Base-by-base conservation (phyloP, 1,284 basidiomycete genomes). In the Ustilago nuda region DNA sequence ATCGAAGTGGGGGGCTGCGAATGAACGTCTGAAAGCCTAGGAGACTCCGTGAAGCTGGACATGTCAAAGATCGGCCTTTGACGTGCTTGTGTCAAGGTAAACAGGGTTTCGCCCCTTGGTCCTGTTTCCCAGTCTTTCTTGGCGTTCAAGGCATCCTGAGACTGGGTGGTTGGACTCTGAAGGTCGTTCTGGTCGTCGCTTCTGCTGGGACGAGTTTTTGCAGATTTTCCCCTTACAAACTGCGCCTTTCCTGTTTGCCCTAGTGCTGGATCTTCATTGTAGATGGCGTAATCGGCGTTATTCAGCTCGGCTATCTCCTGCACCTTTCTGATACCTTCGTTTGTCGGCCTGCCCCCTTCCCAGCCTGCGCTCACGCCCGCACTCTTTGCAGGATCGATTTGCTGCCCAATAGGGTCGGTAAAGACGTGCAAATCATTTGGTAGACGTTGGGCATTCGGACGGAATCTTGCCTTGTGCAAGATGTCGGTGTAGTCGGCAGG, bases 401-500 rank as follows among this genome's bases (percentile, higher is more conserved):
- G 3, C 15, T 46, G 12, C 56, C 30, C 12, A 12, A 9, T 8
- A 30, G 54, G 30, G 4, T 32, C 19, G 7, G 30, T 33, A 2
- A 51, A 27, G 1, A 9, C n/a, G 4, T 33, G 19, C 7, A 15
- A 7, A 1, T 4, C 19, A 13, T 12, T 9, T 4, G 27, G 36
- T 19, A 43, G 11, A 17, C 6, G 17, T 3, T 19, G 13, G 11
- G 8, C 0, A 15, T 30, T 53, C 15, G 0, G 48, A 2, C 23
- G 35, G 17, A 23, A 3, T 0, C 41, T 48, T 2, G 50, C 36
- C 13, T 0, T 19, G n/a, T 54, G 55, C 4, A 68, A 19, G 45
- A 54, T 19, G 0, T 68, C 54, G 17, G 41, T 60, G 30, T 68
- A 68, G 32, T 68, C 23, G n/a, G 32, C 43, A 11, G 66, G 66